Evolutionary conservation across 2,329 filamentous ascomycete species (phyloP), one percentile per base, ranked within the genome.

Genomic region (Knufia fluminis): DNA sequence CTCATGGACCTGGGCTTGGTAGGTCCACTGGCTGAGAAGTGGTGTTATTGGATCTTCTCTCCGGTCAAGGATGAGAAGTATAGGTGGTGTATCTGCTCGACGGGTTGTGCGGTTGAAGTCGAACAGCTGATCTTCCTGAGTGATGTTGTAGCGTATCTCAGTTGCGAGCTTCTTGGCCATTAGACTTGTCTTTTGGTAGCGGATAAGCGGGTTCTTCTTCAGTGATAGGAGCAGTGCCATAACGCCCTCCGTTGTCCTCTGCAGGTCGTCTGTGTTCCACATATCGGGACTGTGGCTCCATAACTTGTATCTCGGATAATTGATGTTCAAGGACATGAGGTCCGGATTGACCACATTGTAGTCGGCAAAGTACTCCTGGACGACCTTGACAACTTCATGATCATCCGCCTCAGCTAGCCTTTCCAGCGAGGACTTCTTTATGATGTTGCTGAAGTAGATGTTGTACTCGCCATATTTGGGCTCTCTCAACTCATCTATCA

Each of bases 1-100:
- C 62, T 98, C 92, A 64, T 98, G 92, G 0, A 98, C 92, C 90
- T 98, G 98, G n/a, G 92, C 92, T 68, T 98, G 92, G 62, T 98
- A 98, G 22, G 92, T 98, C 92, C 92, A 98, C 65, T 98, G 92
- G 2, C 89, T 95, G 43, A 98, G 76, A 9, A 98, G 72, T 0
- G 92, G 92, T 2, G 92, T 98, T 45, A 97, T 85, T 0, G 92
- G 91, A 61, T 98, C 92, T 63, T 96, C 90, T 65, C 92, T 80
- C 36, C 92, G 81, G 67, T 98, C 92, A 24, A 98, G 70, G 48
- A 98, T 80, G 28, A 98, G 75, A 12, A 98, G 74, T 59, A 98
- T 90, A 0, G 94, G 92, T 7, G 91, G 86, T 0, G 92, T 98
- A 66, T 98, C 92, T 9, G 44, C 31, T 16, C 31, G 36, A 6